phyloP scores from a whole-genome alignment of 768 basidiomycete genomes.

The Saitozyma podzolica region DNA sequence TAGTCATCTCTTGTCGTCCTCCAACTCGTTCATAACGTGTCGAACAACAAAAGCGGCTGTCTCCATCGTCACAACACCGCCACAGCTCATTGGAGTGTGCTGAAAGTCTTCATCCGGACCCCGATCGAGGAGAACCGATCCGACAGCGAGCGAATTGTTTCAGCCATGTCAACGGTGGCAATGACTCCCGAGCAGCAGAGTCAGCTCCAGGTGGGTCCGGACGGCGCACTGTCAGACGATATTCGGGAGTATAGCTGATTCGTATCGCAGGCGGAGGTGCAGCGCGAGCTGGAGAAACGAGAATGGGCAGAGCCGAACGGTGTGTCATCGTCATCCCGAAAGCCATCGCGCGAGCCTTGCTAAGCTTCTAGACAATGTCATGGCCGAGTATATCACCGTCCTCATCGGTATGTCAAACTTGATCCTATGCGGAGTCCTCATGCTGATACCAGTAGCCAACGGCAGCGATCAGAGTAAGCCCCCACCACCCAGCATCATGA shows the following conservation, averaged over 20 bases:
- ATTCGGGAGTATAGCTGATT: not conserved
- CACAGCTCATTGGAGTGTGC: too few relatives aligned
- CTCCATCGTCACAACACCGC: too few relatives aligned
- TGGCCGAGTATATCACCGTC: conserved; percentile 52
- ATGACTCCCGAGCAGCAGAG: conserved; percentile 7
- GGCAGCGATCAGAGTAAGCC: conserved; percentile 35
- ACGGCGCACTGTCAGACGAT: not conserved
- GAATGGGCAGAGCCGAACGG: conserved; percentile 49
- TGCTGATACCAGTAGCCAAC: conserved; percentile 35
- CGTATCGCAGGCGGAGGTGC: conserved; percentile 29
- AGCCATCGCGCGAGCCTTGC: not conserved
- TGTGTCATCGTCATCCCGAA: conserved; percentile 13
- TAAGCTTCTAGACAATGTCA: conserved; percentile 42
- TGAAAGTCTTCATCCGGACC: too few relatives aligned
- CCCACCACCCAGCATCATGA: not conserved
- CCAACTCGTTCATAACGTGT: too few relatives aligned
- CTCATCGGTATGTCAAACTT: conserved; percentile 40
- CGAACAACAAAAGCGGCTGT: too few relatives aligned
- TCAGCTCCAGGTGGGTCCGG: conserved; percentile 1
- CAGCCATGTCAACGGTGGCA: conserved; percentile 10
- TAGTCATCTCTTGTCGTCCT: too few relatives aligned
- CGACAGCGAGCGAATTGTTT: not conserved
- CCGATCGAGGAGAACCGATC: too few relatives aligned
- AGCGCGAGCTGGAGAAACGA: conserved; percentile 40
- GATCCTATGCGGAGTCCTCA: not conserved